Base-by-base conservation (phyloP, 192 early-diverging fungal genomes). In the Allomyces macrogynus region DNA sequence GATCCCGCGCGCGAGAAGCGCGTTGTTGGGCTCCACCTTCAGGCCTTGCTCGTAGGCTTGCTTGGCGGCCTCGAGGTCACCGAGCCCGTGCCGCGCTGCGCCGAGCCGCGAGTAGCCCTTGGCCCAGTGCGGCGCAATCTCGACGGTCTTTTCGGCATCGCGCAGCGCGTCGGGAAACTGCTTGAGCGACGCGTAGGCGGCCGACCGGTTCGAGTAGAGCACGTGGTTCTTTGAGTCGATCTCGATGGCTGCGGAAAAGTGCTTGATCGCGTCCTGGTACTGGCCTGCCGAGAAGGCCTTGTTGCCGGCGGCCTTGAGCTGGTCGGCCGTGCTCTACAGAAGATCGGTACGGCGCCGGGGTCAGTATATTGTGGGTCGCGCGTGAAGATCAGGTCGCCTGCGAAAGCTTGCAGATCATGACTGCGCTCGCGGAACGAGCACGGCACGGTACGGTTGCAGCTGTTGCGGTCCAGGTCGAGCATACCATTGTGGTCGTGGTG, bases 41-140 rank as follows among this genome's bases (percentile, higher is more conserved):
- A 94, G 81, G 43, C 89, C 90, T 43, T 67, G 77, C 65, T 86
- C 74, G 71, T 90, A 94, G 7, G 83, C 82, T 26, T 85, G 84
- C n/a, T 75, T 79, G 24, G 92, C 92, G 60, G 89, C 87, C 32
- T 75, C 75, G 32, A 81, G 75, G 60, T 78, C 68, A 9, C 77
- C 78, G 61, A 92, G 71, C 32, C 90, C 90, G 68, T 82, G 82
- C 44, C 91, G 84, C 20, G 92, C 92, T 26, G 89, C 86, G 22
- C 88, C 92, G 75, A 90, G 88, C 72, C 92, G 86, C 61, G 85
- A 81, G 77, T 94, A 94, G 23, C 91, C 89, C 81, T 92, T 92
- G 69, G 89, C 72, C 90, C 91, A 93, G 71, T 85, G 79, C 25
- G 83, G 79, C 73, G 89, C 92, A 32, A 93, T 60, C 68, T 86